Evolutionary conservation across 1,139 yeast species (phyloP), one percentile per base, ranked within the genome.

Genomic region (Geotrichum phurueaensis): DNA sequence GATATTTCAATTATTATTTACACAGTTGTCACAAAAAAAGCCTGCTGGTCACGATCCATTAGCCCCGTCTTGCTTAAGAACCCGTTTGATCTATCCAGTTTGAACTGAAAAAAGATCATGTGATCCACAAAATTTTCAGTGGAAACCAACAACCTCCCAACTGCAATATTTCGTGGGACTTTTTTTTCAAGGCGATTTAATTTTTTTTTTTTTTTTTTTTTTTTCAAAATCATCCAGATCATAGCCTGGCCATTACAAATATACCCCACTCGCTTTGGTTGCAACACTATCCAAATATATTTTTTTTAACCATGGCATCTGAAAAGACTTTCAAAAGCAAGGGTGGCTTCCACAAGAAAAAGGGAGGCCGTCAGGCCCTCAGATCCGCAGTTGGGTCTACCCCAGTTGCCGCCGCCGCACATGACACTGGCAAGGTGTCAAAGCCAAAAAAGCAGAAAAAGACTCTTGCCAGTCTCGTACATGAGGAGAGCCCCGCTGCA

Each of bases 391-490:
- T 43, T 18, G 57, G 43, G 13, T 45, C 29, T 13, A n/a, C 31
- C 2, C 33, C 31, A 5, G 47, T 27, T 13, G 51, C 7, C 13
- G 23, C 50, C 20, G 27, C 18, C 12, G 48, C 31, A 4, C 39
- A 12, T 5, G 47, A 39, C 4, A 15, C 47, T 4, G 43, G 7
- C 50, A 58, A 58, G 36, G 56, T 54, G 36, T 20, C 39, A n/a
- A 54, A 58, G 23, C 47, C 54, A 7, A 67, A 18, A 70, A 64
- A n/a, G 70, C 60, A 33, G 67, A 47, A 13, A 68, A 65, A 10
- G 71, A 68, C 18, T 70, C 66, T 15, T 71, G 67, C 53, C 74
- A 72, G 53, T 71, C 71, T 60, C 78, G 79, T 9, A 23, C 15
- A 33, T 2, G 66, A 57, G 23, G 62, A 64, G 31, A 22, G 58